Percentiles rank a stretch among this genome's conserved stretches.
Evolutionary conservation across 2,329 filamentous ascomycete species (phyloP).

Genomic region (Ophiocordyceps unilateralis): DNA sequence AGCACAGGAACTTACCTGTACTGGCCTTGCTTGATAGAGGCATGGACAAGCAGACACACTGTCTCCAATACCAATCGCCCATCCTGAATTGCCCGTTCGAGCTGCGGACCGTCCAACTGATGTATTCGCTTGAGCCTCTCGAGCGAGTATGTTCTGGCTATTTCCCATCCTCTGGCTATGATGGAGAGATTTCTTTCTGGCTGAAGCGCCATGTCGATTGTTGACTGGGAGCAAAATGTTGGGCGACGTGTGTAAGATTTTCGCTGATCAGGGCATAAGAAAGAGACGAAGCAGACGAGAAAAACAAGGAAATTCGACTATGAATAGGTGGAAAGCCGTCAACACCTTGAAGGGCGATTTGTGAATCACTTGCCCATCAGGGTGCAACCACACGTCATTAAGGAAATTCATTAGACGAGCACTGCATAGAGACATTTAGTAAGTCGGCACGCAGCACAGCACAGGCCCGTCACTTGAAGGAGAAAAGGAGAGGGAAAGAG

Average conservation of each 20-base stretch:
- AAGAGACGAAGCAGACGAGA: too few relatives aligned
- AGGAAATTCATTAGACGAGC: too few relatives aligned
- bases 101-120: constrained; percentile 14
- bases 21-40: constrained; percentile 19
- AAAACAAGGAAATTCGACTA: too few relatives aligned
- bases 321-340: too few relatives aligned
- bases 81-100: constrained; percentile 14
- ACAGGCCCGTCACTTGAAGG: too few relatives aligned
- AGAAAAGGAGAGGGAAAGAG: too few relatives aligned
- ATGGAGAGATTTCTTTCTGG: constrained; percentile 15
- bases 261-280: neutral
- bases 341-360: neutral
- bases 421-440: too few relatives aligned
- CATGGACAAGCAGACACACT: constrained; percentile 21
- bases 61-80: constrained; percentile 20
- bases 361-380: neutral
- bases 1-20: constrained; percentile 12
- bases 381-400: neutral
- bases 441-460: too few relatives aligned
- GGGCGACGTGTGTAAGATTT: too few relatives aligned
- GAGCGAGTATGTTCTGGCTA: constrained; percentile 19
- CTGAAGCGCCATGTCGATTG: constrained; percentile 2
- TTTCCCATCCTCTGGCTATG: constrained; percentile 19
- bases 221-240: neutral
- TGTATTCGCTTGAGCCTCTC: constrained; percentile 16